phyloP scores from a whole-genome alignment of 2,329 filamentous ascomycete species.

The Peltaster fructicola region DNA sequence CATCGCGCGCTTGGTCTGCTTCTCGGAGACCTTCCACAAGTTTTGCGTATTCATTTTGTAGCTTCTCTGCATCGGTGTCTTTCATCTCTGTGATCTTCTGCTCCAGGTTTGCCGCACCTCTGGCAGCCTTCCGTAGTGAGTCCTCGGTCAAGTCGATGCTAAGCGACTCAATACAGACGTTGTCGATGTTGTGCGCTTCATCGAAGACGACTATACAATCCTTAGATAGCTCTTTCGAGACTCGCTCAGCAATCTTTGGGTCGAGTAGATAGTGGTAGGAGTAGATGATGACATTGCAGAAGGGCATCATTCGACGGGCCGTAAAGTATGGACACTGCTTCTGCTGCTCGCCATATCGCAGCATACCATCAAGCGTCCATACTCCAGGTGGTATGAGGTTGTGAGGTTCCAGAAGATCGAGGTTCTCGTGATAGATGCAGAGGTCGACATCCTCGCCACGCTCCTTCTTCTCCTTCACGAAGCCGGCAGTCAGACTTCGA shows the following conservation, averaged over 20 bases:
- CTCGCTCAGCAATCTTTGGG: conserved; percentile 89
- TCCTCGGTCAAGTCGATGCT: conserved; percentile 96
- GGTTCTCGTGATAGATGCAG: conserved; percentile 96
- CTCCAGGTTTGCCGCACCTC: conserved; percentile 81
- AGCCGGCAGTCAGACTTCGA: conserved; percentile 85
- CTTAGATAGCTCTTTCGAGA: conserved; percentile 89
- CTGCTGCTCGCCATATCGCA: conserved; percentile 80
- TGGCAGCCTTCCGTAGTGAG: conserved; percentile 73
- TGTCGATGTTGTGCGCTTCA: conserved; percentile 98
- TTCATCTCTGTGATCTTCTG: conserved; percentile 88
- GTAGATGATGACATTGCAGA: conserved; percentile 98
- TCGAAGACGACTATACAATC: conserved; percentile 98
- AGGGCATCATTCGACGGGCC: conserved; percentile 93
- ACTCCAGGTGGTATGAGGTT: conserved; percentile 89
- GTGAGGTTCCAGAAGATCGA: conserved; percentile 85
- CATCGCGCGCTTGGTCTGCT: conserved; percentile 73
- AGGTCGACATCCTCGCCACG: conserved; percentile 84
- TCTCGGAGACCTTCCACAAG: conserved; percentile 80
- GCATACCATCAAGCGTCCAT: conserved; percentile 80
- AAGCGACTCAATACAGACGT: conserved; percentile 93
- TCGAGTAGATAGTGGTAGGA: conserved; percentile 97
- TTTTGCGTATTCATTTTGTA: conserved; percentile 91
- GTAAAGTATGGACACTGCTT: conserved; percentile 98
- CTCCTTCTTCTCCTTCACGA: conserved; percentile 95
- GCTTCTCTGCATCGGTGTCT: conserved; percentile 79